These are phyloP conservation scores for Debaryomyces sp. DNA, from an alignment of 1,139 yeast genomes.

Conservation along the genomic window DNA sequence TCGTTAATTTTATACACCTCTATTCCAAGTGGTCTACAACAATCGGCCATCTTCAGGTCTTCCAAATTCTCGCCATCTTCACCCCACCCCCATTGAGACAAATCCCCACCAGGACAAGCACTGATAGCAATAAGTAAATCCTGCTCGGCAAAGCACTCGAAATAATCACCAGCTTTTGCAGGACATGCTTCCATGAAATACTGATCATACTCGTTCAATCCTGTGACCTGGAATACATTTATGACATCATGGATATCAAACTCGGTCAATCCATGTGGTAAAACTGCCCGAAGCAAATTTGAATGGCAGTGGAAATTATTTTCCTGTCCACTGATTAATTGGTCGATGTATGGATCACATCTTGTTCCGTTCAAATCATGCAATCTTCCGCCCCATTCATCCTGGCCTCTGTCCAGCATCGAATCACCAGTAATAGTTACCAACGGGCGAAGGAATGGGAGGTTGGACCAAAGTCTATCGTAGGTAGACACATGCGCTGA, in stretches of 20 bases:
- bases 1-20: conserved; percentile 60
- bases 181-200: conserved; percentile 75
- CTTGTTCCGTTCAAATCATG: conserved; percentile 71
- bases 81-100: conserved; percentile 75
- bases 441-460: conserved; percentile 65
- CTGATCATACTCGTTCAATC: conserved; percentile 64
- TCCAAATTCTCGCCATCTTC: conserved; percentile 47
- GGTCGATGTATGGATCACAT: conserved; percentile 71
- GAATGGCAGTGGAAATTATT: conserved; percentile 71
- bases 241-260: conserved; percentile 70
- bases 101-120: conserved; percentile 74
- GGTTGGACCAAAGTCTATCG: conserved; percentile 65
- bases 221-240: conserved; percentile 72
- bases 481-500: conserved; percentile 65
- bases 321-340: conserved; percentile 62
- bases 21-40: conserved; percentile 65
- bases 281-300: conserved; percentile 58
- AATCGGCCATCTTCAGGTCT: conserved; percentile 55
- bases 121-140: conserved; percentile 66
- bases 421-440: conserved; percentile 66
- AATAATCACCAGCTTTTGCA: conserved; percentile 57
- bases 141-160: conserved; percentile 68
- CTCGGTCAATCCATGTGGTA: conserved; percentile 63
- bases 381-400: conserved; percentile 66
- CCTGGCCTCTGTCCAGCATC: conserved; percentile 50